phyloP scores from a whole-genome alignment of 2,329 filamentous ascomycete species.

The Colletotrichum tropicale region DNA sequence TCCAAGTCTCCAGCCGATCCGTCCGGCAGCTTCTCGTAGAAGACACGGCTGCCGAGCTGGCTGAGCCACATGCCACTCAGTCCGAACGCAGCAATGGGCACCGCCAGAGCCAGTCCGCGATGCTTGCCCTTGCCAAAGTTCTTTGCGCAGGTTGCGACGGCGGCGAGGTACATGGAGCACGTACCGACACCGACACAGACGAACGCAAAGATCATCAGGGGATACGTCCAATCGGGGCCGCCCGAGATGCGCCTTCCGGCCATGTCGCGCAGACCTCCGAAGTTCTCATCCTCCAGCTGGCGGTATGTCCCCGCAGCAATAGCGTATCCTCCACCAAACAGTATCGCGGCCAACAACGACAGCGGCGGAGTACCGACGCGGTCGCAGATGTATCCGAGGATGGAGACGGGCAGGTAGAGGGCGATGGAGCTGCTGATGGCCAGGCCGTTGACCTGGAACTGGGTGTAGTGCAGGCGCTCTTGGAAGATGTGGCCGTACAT shows the following conservation, averaged over 20 bases:
- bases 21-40: conserved; percentile 72
- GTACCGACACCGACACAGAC: conserved; percentile 83
- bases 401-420: conserved; percentile 89
- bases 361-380: conserved; percentile 81
- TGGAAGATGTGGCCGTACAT: conserved; percentile 93
- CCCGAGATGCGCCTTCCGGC: conserved; percentile 33
- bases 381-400: conserved; percentile 92
- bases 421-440: conserved; percentile 86
- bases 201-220: conserved; percentile 85
- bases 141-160: conserved; percentile 96
- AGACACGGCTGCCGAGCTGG: conserved; percentile 79
- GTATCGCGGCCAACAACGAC: conserved; percentile 70
- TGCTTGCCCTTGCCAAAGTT: conserved; percentile 92
- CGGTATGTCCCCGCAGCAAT: conserved; percentile 81
- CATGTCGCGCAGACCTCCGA: conserved; percentile 18
- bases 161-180: conserved; percentile 85
- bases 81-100: conserved; percentile 91
- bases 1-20: conserved; percentile 68
- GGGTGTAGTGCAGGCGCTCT: conserved; percentile 82
- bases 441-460: conserved; percentile 90
- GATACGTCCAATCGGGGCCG: conserved; percentile 69
- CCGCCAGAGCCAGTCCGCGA: conserved; percentile 85
- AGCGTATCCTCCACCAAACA: conserved; percentile 84
- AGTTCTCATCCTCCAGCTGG: conserved; percentile 50
- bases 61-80: conserved; percentile 96